These are phyloP conservation scores for Aspergillus fischeri DNA, from an alignment of 2,329 filamentous ascomycete genomes.

Conservation along the genomic window DNA sequence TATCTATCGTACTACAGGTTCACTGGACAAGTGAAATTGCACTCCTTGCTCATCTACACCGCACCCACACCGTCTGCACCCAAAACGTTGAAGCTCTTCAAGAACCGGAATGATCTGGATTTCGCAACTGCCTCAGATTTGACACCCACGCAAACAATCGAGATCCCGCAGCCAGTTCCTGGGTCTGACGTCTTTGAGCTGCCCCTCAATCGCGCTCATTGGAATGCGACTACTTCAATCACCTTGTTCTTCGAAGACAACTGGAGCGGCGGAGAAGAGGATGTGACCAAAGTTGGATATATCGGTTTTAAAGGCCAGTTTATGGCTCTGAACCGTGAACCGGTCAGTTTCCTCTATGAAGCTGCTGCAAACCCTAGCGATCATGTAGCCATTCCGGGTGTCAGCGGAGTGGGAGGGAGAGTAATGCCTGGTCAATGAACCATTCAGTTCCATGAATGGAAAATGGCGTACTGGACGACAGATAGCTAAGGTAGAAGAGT, in stretches of 20 bases:
- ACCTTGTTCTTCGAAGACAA: conserved; percentile 91
- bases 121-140: conserved; percentile 71
- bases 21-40: conserved; percentile 87
- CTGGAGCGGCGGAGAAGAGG: conserved; percentile 74
- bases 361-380: conserved; percentile 87
- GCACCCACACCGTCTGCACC: conserved; percentile 68
- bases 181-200: conserved; percentile 72
- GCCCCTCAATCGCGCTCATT: conserved; percentile 79
- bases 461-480: not conserved
- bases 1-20: conserved; percentile 55
- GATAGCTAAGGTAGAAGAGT: not conserved
- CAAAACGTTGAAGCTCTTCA: conserved; percentile 77
- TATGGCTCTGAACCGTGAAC: conserved; percentile 78
- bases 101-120: conserved; percentile 84
- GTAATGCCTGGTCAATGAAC: conserved; percentile 41
- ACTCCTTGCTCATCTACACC: conserved; percentile 81
- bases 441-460: not conserved
- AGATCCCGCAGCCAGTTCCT: conserved; percentile 66
- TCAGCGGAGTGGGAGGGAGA: conserved; percentile 36
- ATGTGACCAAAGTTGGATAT: conserved; percentile 74
- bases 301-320: conserved; percentile 93
- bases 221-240: conserved; percentile 78
- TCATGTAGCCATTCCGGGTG: conserved; percentile 55
- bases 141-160: conserved; percentile 68
- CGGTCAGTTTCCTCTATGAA: conserved; percentile 86